Evolutionary conservation across 108 stramenopile species (phyloP), one percentile per base, ranked within the genome.

Genomic region (Skeletonema grethae): DNA sequence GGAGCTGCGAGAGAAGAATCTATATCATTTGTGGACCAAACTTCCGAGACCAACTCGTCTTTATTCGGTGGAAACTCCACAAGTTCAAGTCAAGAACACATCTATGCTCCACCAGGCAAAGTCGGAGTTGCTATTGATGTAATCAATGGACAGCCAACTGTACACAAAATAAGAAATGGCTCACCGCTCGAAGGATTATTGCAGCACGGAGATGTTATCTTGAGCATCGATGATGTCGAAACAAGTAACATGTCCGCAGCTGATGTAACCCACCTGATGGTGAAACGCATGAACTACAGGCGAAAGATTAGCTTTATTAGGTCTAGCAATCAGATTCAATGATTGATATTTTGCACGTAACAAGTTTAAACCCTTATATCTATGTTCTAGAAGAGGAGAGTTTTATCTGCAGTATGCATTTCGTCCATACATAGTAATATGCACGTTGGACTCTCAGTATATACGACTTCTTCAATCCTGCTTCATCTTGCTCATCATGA

Each of bases 261-360:
- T n/a, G 77, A 82, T 62, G 69, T 82, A 15, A 82, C 81, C 10
- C 57, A 66, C 29, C 39, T 78, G 53, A 82, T 82, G 81, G 81
- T 74, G 39, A 86, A 82, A 65, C 84, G 86, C 15, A 87, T 88
- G 57, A 74, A 86, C 39, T 67, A 77, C 63, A 22, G 64, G 24
- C 55, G 92, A 70, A 85, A 68, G 32, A 82, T 93, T 30, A 86
- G 80, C 7, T 63, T 85, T 57, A 24, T 87, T 7, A 75, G 80
- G 64, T 22, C 50, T 22, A 16, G 8, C 65, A 60, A 61, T 61
- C 25, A 41, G 63, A 64, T 53, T 53, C 50, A 53, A 53, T 53
- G 50, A 53, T 20, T n/a, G 50, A 53, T 53, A 5, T 22, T 1
- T 22, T 20, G 50, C 18, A 53, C 7, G 20, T 22, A 22, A 9